Percentiles rank a stretch among this genome's conserved stretches.
These are phyloP conservation scores for Nitzschia inconspicua DNA, from an alignment of 108 stramenopile species.

Conservation along the genomic window DNA sequence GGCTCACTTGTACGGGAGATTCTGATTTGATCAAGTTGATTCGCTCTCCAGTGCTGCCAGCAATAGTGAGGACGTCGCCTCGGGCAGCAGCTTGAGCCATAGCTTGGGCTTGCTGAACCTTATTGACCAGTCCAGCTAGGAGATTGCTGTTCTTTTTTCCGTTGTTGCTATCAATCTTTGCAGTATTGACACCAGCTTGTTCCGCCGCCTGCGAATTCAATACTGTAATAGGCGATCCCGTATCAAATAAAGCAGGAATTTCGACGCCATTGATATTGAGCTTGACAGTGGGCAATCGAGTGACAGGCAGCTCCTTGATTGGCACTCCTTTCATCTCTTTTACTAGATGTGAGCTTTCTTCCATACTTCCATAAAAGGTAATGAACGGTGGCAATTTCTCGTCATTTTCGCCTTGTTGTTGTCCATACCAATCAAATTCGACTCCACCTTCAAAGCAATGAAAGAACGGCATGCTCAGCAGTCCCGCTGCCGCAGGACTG, in stretches of 20 bases:
- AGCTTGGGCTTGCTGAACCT: slow-evolving; percentile 48
- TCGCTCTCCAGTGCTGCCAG: slow-evolving; percentile 43
- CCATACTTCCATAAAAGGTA: slow-evolving; percentile 61
- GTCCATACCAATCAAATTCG: slow-evolving; percentile 55
- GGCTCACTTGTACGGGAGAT: slow-evolving; percentile 4
- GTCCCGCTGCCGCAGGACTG: slow-evolving; percentile 63
- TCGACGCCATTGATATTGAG: slow-evolving; percentile 51
- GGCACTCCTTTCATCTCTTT: slow-evolving; percentile 35
- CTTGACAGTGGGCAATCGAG: slow-evolving; percentile 50
- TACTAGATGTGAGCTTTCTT: no score
- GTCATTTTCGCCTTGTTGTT: background rate
- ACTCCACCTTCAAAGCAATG: slow-evolving; percentile 76
- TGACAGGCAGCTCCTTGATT: slow-evolving; percentile 44
- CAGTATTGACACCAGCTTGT: slow-evolving; percentile 42
- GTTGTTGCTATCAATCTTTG: background rate
- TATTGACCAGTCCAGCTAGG: slow-evolving; percentile 43
- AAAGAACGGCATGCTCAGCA: slow-evolving; percentile 63
- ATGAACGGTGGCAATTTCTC: slow-evolving; percentile 28
- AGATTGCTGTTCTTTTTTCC: slow-evolving; percentile 38
- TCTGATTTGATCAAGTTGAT: slow-evolving; percentile 44
- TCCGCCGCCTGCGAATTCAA: slow-evolving; percentile 64
- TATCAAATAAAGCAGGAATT: slow-evolving; percentile 77
- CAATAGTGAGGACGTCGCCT: slow-evolving; percentile 58
- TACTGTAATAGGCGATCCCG: slow-evolving; percentile 76
- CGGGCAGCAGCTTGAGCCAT: slow-evolving; percentile 41